Evolutionary conservation across 2,329 filamentous ascomycete species (phyloP), one percentile per base, ranked within the genome.

Genomic region (Fusarium burgessii): DNA sequence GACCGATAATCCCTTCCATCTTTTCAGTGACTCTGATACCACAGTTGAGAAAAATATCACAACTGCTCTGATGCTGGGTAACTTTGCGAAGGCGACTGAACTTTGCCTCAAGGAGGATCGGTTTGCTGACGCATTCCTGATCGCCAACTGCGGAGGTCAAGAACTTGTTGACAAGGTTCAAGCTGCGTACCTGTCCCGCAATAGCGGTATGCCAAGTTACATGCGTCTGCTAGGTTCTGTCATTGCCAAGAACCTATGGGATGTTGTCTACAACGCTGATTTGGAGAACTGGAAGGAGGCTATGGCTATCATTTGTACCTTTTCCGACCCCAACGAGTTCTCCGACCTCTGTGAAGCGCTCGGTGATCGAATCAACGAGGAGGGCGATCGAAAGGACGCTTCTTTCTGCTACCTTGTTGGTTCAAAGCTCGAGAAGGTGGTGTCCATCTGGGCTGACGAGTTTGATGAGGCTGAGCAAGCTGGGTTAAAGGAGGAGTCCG

Each of bases 361-460:
- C 25, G 96, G 96, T 74, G 97, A 99, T 80, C 90, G 97, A 33
- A 89, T 99, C 42, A 88, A 93, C 70, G 95, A 97, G 77, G 84
- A 84, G n/a, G 89, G 89, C 25, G 88, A 91, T 41, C 89, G 93
- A 68, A 95, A 97, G 80, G 93, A 99, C 80, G 96, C 96, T 36
- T 95, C 94, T 1, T 97, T 99, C 87, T 99, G 97, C 82, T 99
- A 95, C 82, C 85, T 99, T 67, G 94, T 95, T 46, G 95, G 96
- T 65, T 97, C 95, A 20, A 98, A 98, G 83, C 87, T 99, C 7
- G 95, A 99, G 82, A 99, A 99, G 87, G 95, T 98, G 27, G 93
- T 98, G 47, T 88, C 88, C 38, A 98, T 98, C 77, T 99, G 96
- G 96, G 91, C 95, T 58, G 87, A 92, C 54, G 95, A 98, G 81